A percentile compares a stretch with the other conserved stretches of the same genome.
Evolutionary conservation across 148 eudicot species (phyloP).

Genomic region (Vaccinium macrocarpon): DNA sequence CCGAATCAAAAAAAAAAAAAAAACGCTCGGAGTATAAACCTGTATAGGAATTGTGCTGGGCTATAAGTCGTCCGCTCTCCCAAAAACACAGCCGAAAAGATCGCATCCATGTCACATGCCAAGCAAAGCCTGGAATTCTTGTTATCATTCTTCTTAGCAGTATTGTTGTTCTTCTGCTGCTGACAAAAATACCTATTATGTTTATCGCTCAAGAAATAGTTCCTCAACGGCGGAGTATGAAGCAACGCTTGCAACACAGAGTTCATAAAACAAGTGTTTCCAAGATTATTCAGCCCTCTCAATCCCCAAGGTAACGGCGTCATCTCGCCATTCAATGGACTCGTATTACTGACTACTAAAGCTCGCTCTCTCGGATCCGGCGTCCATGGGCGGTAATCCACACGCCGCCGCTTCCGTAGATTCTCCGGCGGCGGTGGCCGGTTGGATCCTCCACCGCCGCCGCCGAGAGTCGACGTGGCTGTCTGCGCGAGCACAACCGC

Average conservation of each 20-base stretch:
- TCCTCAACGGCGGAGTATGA: constrained; percentile 74
- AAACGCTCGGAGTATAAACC: constrained; percentile 34
- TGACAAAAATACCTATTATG: constrained; percentile 60
- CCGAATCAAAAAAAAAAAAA: too few species aligned
- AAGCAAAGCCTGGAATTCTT: constrained; percentile 43
- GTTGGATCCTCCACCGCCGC: background rate
- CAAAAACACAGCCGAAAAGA: constrained; percentile 65
- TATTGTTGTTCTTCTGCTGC: constrained; percentile 30
- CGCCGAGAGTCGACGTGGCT: constrained; percentile 17
- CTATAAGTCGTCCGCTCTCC: constrained; percentile 59
- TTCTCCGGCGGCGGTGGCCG: constrained; percentile 35
- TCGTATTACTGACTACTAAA: constrained; percentile 39
- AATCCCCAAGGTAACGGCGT: constrained; percentile 48
- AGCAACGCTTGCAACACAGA: constrained; percentile 81
- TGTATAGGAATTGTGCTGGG: constrained; percentile 72
- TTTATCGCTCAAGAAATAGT: constrained; percentile 67
- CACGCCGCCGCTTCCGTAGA: constrained; percentile 56
- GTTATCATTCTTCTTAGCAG: constrained; percentile 23
- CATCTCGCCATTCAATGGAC: constrained; percentile 24
- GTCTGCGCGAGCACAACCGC: constrained; percentile 40
- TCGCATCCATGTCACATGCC: constrained; percentile 74
- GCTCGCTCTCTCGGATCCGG: constrained; percentile 45
- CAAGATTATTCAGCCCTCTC: constrained; percentile 66
- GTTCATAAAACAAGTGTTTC: constrained; percentile 79
- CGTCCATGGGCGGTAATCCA: constrained; percentile 62